Base-by-base conservation (phyloP, 768 basidiomycete genomes). In the Mycena sanguinolenta region DNA sequence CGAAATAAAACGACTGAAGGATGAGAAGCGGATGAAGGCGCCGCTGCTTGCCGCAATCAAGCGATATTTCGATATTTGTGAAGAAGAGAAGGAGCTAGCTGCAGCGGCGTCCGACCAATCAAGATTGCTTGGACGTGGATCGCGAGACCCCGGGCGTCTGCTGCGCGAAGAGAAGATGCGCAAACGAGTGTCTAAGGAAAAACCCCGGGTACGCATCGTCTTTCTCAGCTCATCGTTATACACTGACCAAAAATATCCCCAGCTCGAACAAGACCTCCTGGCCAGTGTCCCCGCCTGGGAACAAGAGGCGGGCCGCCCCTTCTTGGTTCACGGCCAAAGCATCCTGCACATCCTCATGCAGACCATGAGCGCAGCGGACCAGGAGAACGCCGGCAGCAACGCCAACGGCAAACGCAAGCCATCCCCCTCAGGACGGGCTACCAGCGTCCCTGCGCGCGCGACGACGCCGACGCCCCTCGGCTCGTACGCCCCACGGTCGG, bases 91-190 rank as follows among this genome's bases (percentile, higher is more conserved):
- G 77, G 95, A 97, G 76, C 85, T 99, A 32, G 93, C 91, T 49
- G 90, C 89, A 2, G 88, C 92, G 4, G 93, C 94, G 3, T 86
- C 89, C 38, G 96, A 97, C 76, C 95, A 96, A 75, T 89, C 88
- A 19, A 89, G 96, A 44, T 83, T 97, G 10, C 87, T 94, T 5
- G 95, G 95, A 19, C 87, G 94, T 75, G 95, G 94, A 30, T 83
- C 91, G 4, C 86, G 95, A 65, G 93, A 96, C 83, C 93, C 95
- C 7, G 95, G 95, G 8, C 85, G 95, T 23, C 81, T 99, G 39
- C 82, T 98, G 61, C 88, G 95, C 68, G 97, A 99, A 80, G 97
- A 98, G 84, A 98, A 98, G 86, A 95, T 97, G 92, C 87, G 97
- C 63, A 99, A 98, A 79, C 86, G 97, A 32, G 96, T 99, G 17